Base-by-base conservation (phyloP, 495 filamentous ascomycete species). In the Cetradonia linearis region DNA sequence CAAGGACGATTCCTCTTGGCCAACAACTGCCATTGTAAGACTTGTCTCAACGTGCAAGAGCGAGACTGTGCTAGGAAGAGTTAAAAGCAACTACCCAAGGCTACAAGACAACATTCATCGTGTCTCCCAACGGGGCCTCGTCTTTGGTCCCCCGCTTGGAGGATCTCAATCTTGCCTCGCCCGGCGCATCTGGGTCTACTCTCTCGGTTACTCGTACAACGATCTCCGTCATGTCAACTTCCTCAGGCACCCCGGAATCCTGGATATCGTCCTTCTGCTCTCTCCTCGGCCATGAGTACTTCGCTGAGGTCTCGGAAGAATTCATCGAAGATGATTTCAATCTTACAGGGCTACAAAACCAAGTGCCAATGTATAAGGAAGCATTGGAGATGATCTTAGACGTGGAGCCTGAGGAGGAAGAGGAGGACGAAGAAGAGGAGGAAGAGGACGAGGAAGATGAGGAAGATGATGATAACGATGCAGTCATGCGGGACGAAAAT, bases 261-360 rank as follows among this genome's bases (percentile, higher is more conserved):
- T 98, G 93, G 93, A 97, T 98, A 75, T 86, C 88, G 57, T 92
- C 90, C 53, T 98, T 96, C 72, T 98, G 93, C 76, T 89, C 88
- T 34, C 78, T 97, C 37, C 81, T 96, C 61, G 93, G 93, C 58
- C 93, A 98, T 70, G 93, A 98, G 70, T 98, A 97, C 74, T 98
- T 98, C 70, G 94, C 94, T 55, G 93, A 98, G 72, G 91, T 98
- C 46, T 91, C 89, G 25, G 93, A 98, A 74, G 93, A 98, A 62
- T 98, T 98, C 70, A 97, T 98, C 66, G 93, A 98, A 72, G 93
- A 98, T 83, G 93, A 98, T 70, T 98, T 98, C 77, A 98, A 98
- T 74, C 78, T 98, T 57, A 98, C 93, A 5, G 93, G 93, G 27
- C 79, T 98, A 62, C 89, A 95, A 73, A 87, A 83, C 37, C 91